phyloP scores from a whole-genome alignment of 1,284 basidiomycete genomes.

The Phellinidium pouzarii region DNA sequence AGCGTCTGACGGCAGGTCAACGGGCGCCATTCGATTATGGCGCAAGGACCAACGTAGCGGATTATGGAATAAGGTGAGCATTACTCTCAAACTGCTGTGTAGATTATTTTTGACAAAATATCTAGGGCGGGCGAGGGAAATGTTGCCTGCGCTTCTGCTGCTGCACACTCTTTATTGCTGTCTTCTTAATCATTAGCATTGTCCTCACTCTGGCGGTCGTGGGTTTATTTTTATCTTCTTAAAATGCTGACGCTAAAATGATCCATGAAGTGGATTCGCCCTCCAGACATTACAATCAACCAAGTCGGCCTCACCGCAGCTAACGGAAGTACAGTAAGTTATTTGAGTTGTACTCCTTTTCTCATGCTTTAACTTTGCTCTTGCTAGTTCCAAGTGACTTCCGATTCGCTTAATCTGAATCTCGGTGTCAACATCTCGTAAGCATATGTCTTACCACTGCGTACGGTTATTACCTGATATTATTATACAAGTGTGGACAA shows the following conservation, averaged over 20 bases:
- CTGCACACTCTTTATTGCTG: slow-evolving; percentile 57
- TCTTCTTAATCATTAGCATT: slow-evolving; percentile 64
- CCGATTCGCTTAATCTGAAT: slow-evolving; percentile 51
- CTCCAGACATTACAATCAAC: slow-evolving; percentile 67
- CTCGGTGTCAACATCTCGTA: slow-evolving; percentile 66
- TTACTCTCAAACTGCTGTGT: neutral
- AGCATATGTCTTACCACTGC: slow-evolving; percentile 24
- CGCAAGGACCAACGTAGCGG: slow-evolving; percentile 49
- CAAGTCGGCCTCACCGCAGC: slow-evolving; percentile 36
- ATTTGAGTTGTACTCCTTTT: neutral
- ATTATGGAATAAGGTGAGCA: slow-evolving; percentile 54
- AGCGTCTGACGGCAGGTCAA: slow-evolving; percentile 15
- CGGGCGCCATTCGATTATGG: slow-evolving; percentile 35
- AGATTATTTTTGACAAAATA: slow-evolving; percentile 7
- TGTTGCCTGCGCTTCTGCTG: slow-evolving; percentile 64
- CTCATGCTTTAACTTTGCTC: neutral
- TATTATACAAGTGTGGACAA: slow-evolving; percentile 58
- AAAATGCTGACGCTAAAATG: neutral
- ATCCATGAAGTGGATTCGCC: slow-evolving; percentile 62
- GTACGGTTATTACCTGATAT: slow-evolving; percentile 6
- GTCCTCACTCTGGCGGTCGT: slow-evolving; percentile 69
- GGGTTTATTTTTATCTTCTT: slow-evolving; percentile 25
- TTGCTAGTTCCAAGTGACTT: slow-evolving; percentile 25
- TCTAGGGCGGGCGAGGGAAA: slow-evolving; percentile 47
- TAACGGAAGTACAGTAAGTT: slow-evolving; percentile 37